Evolutionary conservation across 2,329 filamentous ascomycete species (phyloP), one percentile per base, ranked within the genome.

Genomic region (Escovopsis sp.): DNA sequence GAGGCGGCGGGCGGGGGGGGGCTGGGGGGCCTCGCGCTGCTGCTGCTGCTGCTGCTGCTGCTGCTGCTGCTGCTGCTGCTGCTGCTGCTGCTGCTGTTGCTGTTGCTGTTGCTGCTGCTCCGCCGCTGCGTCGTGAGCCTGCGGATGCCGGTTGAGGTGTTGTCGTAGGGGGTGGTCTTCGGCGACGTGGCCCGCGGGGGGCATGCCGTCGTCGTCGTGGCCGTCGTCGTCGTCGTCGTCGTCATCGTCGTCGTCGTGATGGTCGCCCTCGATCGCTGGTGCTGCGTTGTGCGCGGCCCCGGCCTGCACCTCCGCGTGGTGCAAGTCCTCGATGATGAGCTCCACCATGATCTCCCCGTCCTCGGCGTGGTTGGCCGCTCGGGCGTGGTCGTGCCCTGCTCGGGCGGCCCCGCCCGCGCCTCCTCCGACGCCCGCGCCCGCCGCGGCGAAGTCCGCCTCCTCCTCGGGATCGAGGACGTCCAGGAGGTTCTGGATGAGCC

Each of bases 391-490:
- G 9, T 35, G 37, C 8, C 48, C 43, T n/a, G n/a, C n/a, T 21
- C 7, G 35, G 27, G 14, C 35, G 46, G 12, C 44, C 41, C 16
- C 41, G 41, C 4, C n/a, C n/a, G n/a, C n/a, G n/a, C 48, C 43
- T n/a, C n/a, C n/a, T 21, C 7, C 35, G 27, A n/a, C 35, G 46
- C 11, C 44, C 41, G 15, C 41, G 41, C 4, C 44, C 42, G 1
- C 42, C 48, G 2, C 47, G 47, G 1, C 51, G 50, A 21, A 21
- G 19, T 21, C 19, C n/a, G n/a, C n/a, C 5, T 50, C 53, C 9
- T 53, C 54, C 15, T 56, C 51, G 4, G 48, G 49, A 30, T 57
- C 56, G 10, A 61, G 42, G 3, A 51, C 55, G 30, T 61, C 55
- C 4, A 60, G 44, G 3, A 61, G 43, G 4, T 49, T 51, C 25